These are phyloP conservation scores for Laburnicola sp. DNA, from an alignment of 2,329 filamentous ascomycete genomes.

Conservation along the genomic window DNA sequence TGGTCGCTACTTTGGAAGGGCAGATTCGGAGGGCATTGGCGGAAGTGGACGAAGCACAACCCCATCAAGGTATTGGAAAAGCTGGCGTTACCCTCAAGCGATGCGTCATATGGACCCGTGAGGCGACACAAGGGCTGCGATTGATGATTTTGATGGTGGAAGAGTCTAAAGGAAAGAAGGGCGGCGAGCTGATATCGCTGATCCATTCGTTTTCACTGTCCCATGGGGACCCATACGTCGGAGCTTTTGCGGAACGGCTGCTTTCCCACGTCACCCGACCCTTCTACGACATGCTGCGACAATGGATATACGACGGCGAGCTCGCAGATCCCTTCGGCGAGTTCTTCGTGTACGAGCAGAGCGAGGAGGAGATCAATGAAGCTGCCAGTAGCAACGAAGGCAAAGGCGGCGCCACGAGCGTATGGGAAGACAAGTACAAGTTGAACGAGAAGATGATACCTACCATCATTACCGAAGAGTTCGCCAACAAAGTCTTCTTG, in stretches of 20 bases:
- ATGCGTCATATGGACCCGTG: constrained; percentile 95
- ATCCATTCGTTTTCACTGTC: constrained; percentile 93
- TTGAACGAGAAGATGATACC: constrained; percentile 84
- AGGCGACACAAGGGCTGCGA: constrained; percentile 92
- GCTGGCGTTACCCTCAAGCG: constrained; percentile 91
- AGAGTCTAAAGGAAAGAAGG: constrained; percentile 78
- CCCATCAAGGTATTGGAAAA: constrained; percentile 74
- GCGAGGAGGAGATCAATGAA: constrained; percentile 53
- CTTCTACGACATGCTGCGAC: constrained; percentile 93
- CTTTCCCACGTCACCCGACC: constrained; percentile 85
- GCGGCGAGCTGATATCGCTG: constrained; percentile 88
- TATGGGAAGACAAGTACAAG: constrained; percentile 98
- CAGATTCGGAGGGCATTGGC: constrained; percentile 84
- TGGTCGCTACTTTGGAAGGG: constrained; percentile 89
- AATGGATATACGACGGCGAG: constrained; percentile 98
- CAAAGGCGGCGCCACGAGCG: constrained; percentile 72
- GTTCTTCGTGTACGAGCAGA: constrained; percentile 91
- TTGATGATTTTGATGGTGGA: constrained; percentile 94
- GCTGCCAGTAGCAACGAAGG: constrained; percentile 44
- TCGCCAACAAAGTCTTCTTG: constrained; percentile 93
- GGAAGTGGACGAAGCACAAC: constrained; percentile 68
- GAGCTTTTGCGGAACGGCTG: constrained; percentile 86
- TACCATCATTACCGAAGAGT: constrained; percentile 88
- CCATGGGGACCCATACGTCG: constrained; percentile 93
- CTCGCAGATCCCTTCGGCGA: constrained; percentile 93